Base-by-base conservation (phyloP, 331 rosid genomes). In the Malus hybrid region DNA sequence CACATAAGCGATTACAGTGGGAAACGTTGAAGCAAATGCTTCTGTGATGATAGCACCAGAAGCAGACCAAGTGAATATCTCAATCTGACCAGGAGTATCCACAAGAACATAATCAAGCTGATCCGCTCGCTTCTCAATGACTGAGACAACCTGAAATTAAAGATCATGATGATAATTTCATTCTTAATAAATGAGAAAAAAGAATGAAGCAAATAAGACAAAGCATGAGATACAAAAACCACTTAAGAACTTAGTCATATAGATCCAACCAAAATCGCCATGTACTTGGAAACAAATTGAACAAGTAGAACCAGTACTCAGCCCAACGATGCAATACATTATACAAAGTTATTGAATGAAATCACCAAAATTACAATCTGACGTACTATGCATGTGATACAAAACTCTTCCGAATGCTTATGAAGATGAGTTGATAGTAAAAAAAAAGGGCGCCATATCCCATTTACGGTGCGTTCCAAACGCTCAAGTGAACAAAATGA, bases 21-120 rank as follows among this genome's bases (percentile, higher is more conserved):
- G 99, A 82, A 95, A 95, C 27, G 99, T 95, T 69, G 99, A 95
- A 63, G 99, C 99, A 90, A 95, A 95, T 83, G 97, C 99, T 86
- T 95, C 99, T 5, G 97, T 92, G 78, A 95, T 95, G 80, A 95
- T 95, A 70, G 97, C 86, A 64, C 99, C 97, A 70, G 97, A 95
- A 55, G 99, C 97, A 27, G 97, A 95, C 97, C 97, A 95, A 9
- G 97, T 95, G 83, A 95, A 95, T 81, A 92, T 95, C 87, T 95
- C 99, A 74, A 94, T 92, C 83, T 94, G 97, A 63, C 99, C 99
- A 69, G 92, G 97, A 52, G 97, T 94, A 67, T 94, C 97, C 52
- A 94, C 99, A 28, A 94, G 88, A 57, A 95, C 97, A 82, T 95
- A 95, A 78, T 95, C 99, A 67, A 95, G 99, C 69, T 92, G 89